Evolutionary conservation across 345 rosid genomes (phyloP).

Genomic region (Citrus cavaleriei): DNA sequence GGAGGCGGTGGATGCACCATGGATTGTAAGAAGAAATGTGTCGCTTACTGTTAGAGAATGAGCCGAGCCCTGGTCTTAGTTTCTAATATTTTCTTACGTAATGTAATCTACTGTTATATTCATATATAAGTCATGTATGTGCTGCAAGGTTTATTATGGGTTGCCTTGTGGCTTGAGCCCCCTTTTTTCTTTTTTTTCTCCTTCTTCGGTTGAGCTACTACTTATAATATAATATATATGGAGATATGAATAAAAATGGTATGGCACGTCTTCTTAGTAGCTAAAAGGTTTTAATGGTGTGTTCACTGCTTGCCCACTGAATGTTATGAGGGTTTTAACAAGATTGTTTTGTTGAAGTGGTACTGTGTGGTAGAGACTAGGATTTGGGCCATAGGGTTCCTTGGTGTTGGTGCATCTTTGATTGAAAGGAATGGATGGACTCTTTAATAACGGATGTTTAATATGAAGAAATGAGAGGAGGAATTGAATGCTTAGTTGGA

Average conservation of each 20-base stretch:
- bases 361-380: background rate
- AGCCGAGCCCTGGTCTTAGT: background rate
- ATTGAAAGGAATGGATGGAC: too few species aligned
- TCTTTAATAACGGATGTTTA: too few species aligned
- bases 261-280: background rate
- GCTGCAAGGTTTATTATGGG: background rate
- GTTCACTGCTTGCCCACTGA: background rate
- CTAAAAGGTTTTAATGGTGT: background rate
- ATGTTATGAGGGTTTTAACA: background rate
- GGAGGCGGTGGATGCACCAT: constrained; percentile 96
- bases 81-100: background rate
- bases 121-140: background rate
- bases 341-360: background rate
- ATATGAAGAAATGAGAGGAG: too few species aligned
- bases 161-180: background rate
- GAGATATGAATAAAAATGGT: background rate
- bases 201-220: background rate
- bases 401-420: too few species aligned
- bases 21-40: constrained; percentile 93
- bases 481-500: too few species aligned
- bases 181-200: background rate
- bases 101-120: background rate
- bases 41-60: constrained; percentile 63
- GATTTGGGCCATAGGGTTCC: too few species aligned
- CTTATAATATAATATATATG: background rate